phyloP scores from a whole-genome alignment of 805 yeast genomes.

The Isabelozyma heimii region DNA sequence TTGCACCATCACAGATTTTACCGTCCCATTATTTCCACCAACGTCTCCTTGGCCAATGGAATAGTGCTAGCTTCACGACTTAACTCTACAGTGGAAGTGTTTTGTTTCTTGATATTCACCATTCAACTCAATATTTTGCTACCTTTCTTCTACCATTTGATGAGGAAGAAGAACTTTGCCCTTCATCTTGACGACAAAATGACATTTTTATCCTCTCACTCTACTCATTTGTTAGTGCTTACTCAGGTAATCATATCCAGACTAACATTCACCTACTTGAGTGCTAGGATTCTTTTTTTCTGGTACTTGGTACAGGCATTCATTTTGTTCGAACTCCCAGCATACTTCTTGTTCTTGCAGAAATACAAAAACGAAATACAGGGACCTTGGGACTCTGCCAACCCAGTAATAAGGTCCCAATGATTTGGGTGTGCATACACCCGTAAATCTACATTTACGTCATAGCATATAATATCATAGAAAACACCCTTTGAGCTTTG shows the following conservation, averaged over 20 bases:
- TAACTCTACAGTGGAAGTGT: conserved; percentile 69
- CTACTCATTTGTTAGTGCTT: conserved; percentile 2
- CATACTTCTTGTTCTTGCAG: conserved; percentile 68
- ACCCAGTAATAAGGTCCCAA: conserved; percentile 48
- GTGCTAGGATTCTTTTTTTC: conserved; percentile 28
- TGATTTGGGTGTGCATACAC: background rate
- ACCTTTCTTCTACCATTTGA: conserved; percentile 65
- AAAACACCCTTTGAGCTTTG: too few relatives aligned
- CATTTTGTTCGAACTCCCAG: conserved; percentile 60
- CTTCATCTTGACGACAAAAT: conserved; percentile 14
- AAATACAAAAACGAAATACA: conserved; percentile 80
- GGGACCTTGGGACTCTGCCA: conserved; percentile 93
- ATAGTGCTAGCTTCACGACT: conserved; percentile 90
- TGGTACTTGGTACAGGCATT: conserved; percentile 52
- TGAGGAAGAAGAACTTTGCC: conserved; percentile 35
- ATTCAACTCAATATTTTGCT: conserved; percentile 69
- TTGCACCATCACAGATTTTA: conserved; percentile 13
- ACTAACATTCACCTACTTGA: conserved; percentile 30
- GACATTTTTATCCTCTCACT: conserved; percentile 11
- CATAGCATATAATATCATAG: too few relatives aligned
- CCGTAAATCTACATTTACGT: too few relatives aligned
- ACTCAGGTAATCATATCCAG: conserved; percentile 3
- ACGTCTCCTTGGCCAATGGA: conserved; percentile 79
- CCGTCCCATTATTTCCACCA: conserved; percentile 69
- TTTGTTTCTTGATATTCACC: conserved; percentile 75